Evolutionary conservation across 768 basidiomycete genomes (phyloP).

Genomic region (Harrya chromipes): DNA sequence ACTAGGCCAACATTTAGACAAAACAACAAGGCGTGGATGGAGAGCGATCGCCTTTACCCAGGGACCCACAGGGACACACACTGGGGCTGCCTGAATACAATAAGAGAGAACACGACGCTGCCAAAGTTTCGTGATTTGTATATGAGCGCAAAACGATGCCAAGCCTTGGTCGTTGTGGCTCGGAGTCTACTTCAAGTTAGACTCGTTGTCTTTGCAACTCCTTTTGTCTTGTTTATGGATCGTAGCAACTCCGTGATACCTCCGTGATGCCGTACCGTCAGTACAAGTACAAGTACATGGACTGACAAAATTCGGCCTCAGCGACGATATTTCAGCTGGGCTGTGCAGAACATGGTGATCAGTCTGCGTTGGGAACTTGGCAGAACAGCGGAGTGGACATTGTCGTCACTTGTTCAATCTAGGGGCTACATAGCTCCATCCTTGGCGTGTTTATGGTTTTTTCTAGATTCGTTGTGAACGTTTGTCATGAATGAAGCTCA

Average conservation of each 20-base stretch:
- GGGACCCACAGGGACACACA: conserved; percentile 27
- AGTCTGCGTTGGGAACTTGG: no score
- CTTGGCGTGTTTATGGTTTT: no score
- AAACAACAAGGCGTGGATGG: conserved; percentile 12
- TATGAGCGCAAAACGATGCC: background rate
- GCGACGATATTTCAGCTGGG: background rate
- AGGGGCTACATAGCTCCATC: no score
- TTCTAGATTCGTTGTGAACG: no score
- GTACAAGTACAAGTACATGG: background rate
- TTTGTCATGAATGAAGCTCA: no score
- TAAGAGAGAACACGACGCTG: background rate
- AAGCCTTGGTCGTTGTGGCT: background rate
- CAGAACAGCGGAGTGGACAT: no score
- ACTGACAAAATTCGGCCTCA: background rate
- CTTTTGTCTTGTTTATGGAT: conserved; percentile 7
- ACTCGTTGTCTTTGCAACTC: conserved; percentile 7
- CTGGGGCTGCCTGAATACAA: conserved; percentile 17
- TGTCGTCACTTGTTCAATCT: no score
- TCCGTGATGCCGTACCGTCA: background rate
- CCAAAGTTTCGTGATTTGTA: background rate
- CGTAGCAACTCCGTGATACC: background rate
- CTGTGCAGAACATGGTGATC: no score
- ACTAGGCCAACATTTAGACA: conserved; percentile 7
- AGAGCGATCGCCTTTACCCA: background rate
- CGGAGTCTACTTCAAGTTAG: no score